Conservation (phyloP, 164 flowering plant species). For the Buxus sempervirens region DNA sequence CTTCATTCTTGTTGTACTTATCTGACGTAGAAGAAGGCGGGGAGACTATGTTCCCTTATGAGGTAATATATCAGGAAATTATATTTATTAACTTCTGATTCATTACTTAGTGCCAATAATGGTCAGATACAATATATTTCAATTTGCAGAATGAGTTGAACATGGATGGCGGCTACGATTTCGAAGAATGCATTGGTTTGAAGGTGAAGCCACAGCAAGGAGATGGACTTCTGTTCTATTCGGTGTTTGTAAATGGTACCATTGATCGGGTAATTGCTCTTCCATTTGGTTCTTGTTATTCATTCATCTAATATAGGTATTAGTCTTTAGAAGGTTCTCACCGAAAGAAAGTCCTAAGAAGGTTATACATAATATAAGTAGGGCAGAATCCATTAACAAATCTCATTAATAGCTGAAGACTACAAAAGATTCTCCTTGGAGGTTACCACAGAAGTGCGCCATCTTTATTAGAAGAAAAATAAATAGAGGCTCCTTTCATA, state of each 20-base stretch:
- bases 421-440: not conserved
- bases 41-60: conserved; percentile 84
- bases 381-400: too few relatives aligned
- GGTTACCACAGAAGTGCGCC: not conserved
- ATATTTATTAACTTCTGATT: not conserved
- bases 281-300: not conserved
- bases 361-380: too few relatives aligned
- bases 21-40: conserved; percentile 87
- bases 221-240: conserved; percentile 88
- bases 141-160: conserved; percentile 56
- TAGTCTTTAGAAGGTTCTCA: too few relatives aligned
- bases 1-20: conserved; percentile 75
- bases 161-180: conserved; percentile 59
- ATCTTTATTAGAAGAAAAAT: not conserved
- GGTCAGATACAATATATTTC: not conserved
- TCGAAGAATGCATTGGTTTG: conserved; percentile 62
- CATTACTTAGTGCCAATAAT: not conserved
- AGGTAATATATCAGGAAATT: conserved; percentile 37
- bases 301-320: too few relatives aligned
- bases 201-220: conserved; percentile 89
- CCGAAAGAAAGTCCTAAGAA: too few relatives aligned
- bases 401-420: too few relatives aligned
- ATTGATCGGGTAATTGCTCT: conserved; percentile 61
- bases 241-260: conserved; percentile 75
- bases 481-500: too few relatives aligned